These are phyloP conservation scores for Bipolaris oryzae DNA, from an alignment of 2,329 filamentous ascomycete genomes.

Conservation along the genomic window DNA sequence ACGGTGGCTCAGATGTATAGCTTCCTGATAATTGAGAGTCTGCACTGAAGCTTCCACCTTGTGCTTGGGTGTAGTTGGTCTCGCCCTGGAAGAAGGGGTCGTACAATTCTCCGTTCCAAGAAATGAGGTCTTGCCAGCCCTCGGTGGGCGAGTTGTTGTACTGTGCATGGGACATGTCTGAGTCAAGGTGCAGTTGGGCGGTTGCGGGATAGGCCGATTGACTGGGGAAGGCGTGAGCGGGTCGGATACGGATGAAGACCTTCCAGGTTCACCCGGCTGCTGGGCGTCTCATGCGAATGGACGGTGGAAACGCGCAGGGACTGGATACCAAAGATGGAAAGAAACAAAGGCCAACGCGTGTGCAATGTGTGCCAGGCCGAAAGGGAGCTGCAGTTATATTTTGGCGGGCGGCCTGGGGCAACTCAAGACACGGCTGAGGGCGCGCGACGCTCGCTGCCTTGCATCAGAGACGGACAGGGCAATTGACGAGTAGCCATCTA, in stretches of 20 bases:
- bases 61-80: conserved; percentile 15
- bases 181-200: neutral
- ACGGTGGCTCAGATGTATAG: conserved; percentile 29
- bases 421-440: conserved; percentile 22
- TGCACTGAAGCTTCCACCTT: conserved; percentile 16
- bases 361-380: conserved; percentile 8
- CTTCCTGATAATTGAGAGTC: conserved; percentile 30
- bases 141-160: conserved; percentile 27
- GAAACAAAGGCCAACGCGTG: neutral
- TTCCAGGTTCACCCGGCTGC: conserved; percentile 12
- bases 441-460: conserved; percentile 16
- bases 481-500: conserved; percentile 25
- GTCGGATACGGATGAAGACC: conserved; percentile 1
- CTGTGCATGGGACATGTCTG: conserved; percentile 25
- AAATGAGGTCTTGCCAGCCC: conserved; percentile 39
- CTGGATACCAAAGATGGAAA: neutral
- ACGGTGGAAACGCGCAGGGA: neutral
- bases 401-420: conserved; percentile 11
- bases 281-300: conserved; percentile 17
- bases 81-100: conserved; percentile 37
- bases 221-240: neutral
- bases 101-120: conserved; percentile 39
- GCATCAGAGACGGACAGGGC: conserved; percentile 15
- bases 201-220: conserved; percentile 1
- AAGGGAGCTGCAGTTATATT: conserved; percentile 22